Evolutionary conservation across 495 filamentous ascomycete genomes (phyloP).

Genomic region (Aspergillus cavernicola): DNA sequence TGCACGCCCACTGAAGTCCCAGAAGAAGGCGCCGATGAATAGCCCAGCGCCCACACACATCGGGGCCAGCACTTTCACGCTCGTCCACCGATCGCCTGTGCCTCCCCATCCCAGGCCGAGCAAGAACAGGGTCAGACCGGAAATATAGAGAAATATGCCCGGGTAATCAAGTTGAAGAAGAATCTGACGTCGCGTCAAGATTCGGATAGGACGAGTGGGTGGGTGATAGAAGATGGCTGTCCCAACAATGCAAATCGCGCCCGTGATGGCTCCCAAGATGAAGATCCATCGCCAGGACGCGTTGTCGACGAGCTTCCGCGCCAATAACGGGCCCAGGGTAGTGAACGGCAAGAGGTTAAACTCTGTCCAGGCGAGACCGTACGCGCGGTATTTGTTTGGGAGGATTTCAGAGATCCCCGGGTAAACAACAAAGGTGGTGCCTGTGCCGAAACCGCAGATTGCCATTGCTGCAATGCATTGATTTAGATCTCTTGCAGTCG

Average conservation of each 20-base stretch:
- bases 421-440: not conserved
- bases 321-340: not conserved
- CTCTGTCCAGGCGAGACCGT: not conserved
- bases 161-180: not conserved
- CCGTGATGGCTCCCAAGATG: not conserved
- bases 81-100: not conserved
- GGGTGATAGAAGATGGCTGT: not conserved
- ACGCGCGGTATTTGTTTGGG: not conserved
- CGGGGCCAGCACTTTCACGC: not conserved
- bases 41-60: not conserved
- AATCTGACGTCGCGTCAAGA: not conserved
- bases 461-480: not conserved
- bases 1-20: not conserved
- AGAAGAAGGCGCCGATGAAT: not conserved
- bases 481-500: not conserved
- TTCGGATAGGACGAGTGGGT: not conserved
- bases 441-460: not conserved
- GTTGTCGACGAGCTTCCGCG: not conserved
- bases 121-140: not conserved
- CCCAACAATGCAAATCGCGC: not conserved
- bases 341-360: not conserved
- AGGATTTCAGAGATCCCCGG: not conserved
- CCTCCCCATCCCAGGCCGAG: constrained; percentile 2
- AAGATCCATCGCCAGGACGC: not conserved
- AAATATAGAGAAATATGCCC: not conserved